phyloP scores from a whole-genome alignment of 2,329 filamentous ascomycete genomes.

The Camptophora hylomeconis region DNA sequence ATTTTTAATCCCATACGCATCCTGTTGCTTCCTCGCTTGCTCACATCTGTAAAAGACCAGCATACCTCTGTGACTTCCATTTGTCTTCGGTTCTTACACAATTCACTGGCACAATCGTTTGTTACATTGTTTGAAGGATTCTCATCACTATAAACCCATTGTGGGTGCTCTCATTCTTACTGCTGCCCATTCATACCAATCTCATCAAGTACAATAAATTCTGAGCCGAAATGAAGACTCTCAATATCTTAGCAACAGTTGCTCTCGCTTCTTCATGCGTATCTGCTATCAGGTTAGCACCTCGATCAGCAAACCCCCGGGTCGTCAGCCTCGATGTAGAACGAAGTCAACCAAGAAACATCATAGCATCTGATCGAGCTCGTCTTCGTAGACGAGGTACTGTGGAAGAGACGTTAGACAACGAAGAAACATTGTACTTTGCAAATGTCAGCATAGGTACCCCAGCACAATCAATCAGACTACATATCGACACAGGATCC shows the following conservation, averaged over 20 bases:
- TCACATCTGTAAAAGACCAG: too few relatives aligned
- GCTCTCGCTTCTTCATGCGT: constrained; percentile 8
- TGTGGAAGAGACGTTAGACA: constrained; percentile 14
- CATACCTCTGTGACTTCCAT: too few relatives aligned
- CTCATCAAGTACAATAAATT: too few relatives aligned
- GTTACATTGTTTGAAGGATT: too few relatives aligned
- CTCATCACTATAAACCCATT: too few relatives aligned
- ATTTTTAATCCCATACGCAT: too few relatives aligned
- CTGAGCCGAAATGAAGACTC: too few relatives aligned
- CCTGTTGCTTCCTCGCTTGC: too few relatives aligned
- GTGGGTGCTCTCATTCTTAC: too few relatives aligned
- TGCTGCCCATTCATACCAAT: too few relatives aligned
- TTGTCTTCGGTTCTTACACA: too few relatives aligned
- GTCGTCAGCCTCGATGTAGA: constrained; percentile 13
- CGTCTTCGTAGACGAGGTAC: constrained; percentile 10
- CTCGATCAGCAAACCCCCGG: constrained; percentile 14
- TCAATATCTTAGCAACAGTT: constrained; percentile 1
- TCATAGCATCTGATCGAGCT: constrained; percentile 11
- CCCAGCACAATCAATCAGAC: constrained; percentile 39
- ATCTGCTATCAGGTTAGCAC: constrained; percentile 15
- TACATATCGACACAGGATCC: constrained; percentile 51
- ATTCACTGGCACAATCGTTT: too few relatives aligned
- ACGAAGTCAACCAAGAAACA: constrained; percentile 9
- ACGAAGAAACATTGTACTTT: constrained; percentile 30
- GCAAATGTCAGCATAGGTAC: constrained; percentile 44